Evolutionary conservation across 495 filamentous ascomycete genomes (phyloP), one percentile per base, ranked within the genome.

Genomic region (Penicillium samsonianum): DNA sequence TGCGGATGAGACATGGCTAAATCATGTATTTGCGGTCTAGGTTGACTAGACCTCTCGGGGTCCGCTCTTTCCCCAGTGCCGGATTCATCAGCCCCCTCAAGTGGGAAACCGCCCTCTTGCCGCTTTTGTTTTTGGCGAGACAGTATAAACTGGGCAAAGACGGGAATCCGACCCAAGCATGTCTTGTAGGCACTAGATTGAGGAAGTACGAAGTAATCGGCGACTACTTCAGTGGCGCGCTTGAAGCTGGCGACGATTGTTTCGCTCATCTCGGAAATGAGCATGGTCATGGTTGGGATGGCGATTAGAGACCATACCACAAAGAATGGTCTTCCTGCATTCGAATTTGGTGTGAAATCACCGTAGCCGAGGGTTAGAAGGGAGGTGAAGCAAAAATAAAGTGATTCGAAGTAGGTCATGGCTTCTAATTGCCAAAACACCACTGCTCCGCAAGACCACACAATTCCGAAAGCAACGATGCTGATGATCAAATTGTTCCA

Each of bases 291-390:
- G 2, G 84, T 88, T 2, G 85, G 85, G 5, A 88, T 80, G 26
- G 85, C 84, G 31, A 87, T 72, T 0, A 87, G 72, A 6, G 78
- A 81, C 92, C 92, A 98, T 59, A 96, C 84, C 8, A 98, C 88
- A 71, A 96, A 96, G 65, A 96, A 93, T 0, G 90, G 81, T 54
- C 87, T 87, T 1, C 87, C 90, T 2, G 86, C 78, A 64, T 91
- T 92, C 7, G 86, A 88, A 14, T 80, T 71, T 0, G 89, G 90
- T 10, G 84, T 84, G 35, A 87, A 78, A 60, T 96, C 91, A 0
- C 92, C 92, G 67, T 96, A 98, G 1, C 93, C 92, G 54, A 98
- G 91, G 0, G 92, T 96, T 5, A 95, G 73, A 30, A 96, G 80
- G 5, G 87, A 86, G 40, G 85, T 84, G 68, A 92, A 96, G 25